These are phyloP conservation scores for Pythium phragmitis DNA, from an alignment of 352 stramenopile genomes.

Conservation along the genomic window DNA sequence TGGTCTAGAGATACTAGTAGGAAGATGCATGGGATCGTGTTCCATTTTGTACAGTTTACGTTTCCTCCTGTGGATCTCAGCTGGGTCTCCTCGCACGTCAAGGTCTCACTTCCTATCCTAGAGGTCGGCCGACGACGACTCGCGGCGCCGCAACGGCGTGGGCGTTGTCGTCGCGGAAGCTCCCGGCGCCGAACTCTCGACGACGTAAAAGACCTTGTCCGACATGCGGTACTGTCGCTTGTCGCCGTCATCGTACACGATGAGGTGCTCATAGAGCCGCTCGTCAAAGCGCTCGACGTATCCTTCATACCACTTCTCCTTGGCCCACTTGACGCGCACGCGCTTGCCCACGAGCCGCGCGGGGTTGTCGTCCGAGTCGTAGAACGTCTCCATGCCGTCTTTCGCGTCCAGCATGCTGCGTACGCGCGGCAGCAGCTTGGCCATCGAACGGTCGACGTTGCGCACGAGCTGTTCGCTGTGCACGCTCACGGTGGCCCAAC, in stretches of 20 bases:
- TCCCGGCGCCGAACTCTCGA: constrained; percentile 19
- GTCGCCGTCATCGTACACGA: constrained; percentile 87
- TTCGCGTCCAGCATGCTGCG: constrained; percentile 27
- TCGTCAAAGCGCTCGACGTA: constrained; percentile 77
- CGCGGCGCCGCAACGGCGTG: constrained; percentile 14
- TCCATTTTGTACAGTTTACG: neutral
- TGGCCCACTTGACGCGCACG: constrained; percentile 87
- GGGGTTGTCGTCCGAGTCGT: constrained; percentile 89
- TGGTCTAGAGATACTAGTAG: constrained; percentile 30
- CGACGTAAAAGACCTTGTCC: constrained; percentile 86
- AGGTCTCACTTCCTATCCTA: constrained; percentile 1
- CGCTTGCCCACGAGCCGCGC: constrained; percentile 78
- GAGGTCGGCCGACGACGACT: constrained; percentile 25
- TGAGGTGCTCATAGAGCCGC: constrained; percentile 75
- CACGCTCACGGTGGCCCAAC: constrained; percentile 47
- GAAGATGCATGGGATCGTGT: neutral
- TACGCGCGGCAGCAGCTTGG: constrained; percentile 30
- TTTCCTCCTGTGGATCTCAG: too few species aligned
- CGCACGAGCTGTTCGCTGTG: constrained; percentile 27
- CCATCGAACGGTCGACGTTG: constrained; percentile 25
- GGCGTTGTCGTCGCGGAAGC: neutral
- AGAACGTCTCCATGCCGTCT: constrained; percentile 62
- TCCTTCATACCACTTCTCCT: constrained; percentile 89
- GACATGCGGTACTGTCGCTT: constrained; percentile 88
- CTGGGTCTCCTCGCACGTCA: neutral